A percentile compares a stretch with the other conserved stretches of the same genome.
Conservation (phyloP, 2,329 filamentous ascomycete species). For the Microsporum ferrugineum region DNA sequence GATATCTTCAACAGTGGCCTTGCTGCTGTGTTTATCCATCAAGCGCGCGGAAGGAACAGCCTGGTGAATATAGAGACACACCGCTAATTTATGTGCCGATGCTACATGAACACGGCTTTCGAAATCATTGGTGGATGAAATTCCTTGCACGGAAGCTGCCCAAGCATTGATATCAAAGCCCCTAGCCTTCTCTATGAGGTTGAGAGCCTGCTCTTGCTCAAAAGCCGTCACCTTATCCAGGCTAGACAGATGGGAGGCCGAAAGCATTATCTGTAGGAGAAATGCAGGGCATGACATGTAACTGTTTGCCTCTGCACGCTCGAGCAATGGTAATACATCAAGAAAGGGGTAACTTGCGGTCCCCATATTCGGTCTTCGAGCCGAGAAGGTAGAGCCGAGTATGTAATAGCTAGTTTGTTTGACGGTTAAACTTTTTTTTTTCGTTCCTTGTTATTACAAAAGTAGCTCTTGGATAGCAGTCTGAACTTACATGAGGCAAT, state of each 20-base stretch:
- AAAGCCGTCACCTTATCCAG: background rate
- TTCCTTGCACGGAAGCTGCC: constrained; percentile 2
- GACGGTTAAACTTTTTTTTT: background rate
- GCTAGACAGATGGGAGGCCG: constrained; percentile 4
- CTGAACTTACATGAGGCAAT: constrained; percentile 7
- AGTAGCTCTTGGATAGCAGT: background rate
- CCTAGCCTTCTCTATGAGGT: background rate
- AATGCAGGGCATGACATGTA: constrained; percentile 8
- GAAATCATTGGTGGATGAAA: background rate
- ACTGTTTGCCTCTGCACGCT: constrained; percentile 8
- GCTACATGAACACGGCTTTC: constrained; percentile 25
- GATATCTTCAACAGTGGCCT: constrained; percentile 20
- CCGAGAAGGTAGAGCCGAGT: constrained; percentile 7
- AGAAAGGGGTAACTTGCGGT: background rate
- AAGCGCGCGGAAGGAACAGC: constrained; percentile 1
- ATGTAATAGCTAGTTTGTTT: constrained; percentile 5
- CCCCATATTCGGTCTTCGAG: background rate
- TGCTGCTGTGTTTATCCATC: background rate
- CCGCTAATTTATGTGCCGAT: constrained; percentile 6
- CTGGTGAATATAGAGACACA: constrained; percentile 6
- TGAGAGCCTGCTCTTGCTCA: constrained; percentile 4
- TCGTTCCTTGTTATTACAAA: background rate
- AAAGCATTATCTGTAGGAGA: constrained; percentile 7
- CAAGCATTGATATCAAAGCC: constrained; percentile 2
- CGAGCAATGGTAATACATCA: constrained; percentile 4